Evolutionary conservation across 2,329 filamentous ascomycete species (phyloP).

Genomic region (Fusarium redolens): DNA sequence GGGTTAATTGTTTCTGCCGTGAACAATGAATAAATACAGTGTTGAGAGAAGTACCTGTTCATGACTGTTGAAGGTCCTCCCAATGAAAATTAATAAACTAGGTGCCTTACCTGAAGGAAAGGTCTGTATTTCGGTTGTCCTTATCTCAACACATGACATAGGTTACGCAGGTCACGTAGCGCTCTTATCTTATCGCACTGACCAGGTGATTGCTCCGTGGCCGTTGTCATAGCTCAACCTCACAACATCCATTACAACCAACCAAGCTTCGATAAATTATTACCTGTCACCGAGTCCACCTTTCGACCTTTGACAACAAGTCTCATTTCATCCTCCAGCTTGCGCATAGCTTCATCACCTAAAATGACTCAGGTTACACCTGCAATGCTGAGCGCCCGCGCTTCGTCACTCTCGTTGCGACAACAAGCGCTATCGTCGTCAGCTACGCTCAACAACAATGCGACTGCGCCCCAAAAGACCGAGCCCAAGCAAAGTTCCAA

Average conservation of each 20-base stretch:
- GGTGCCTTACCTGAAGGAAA: not conserved
- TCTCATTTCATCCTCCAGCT: conserved; percentile 7
- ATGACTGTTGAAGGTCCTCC: not conserved
- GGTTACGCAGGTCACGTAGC: conserved; percentile 23
- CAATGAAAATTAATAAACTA: no score
- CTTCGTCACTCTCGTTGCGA: conserved; percentile 59
- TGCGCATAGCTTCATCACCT: conserved; percentile 1
- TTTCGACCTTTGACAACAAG: not conserved
- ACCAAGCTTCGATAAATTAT: conserved; percentile 6
- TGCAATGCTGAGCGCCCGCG: conserved; percentile 57
- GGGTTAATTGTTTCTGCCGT: not conserved
- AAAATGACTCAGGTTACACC: conserved; percentile 60
- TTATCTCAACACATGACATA: not conserved
- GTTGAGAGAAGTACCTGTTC: not conserved
- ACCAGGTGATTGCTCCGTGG: conserved; percentile 37
- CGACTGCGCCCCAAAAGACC: conserved; percentile 42
- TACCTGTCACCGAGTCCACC: conserved; percentile 1
- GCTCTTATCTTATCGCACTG: conserved; percentile 33
- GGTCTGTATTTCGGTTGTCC: not conserved
- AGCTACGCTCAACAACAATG: conserved; percentile 38
- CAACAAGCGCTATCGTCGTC: conserved; percentile 51
- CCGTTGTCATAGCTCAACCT: conserved; percentile 25
- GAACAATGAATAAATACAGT: not conserved
- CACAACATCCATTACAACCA: conserved; percentile 14
- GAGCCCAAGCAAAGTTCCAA: conserved; percentile 36